Base-by-base conservation (phyloP, 805 yeast species). In the Teunomyces kruisii region DNA sequence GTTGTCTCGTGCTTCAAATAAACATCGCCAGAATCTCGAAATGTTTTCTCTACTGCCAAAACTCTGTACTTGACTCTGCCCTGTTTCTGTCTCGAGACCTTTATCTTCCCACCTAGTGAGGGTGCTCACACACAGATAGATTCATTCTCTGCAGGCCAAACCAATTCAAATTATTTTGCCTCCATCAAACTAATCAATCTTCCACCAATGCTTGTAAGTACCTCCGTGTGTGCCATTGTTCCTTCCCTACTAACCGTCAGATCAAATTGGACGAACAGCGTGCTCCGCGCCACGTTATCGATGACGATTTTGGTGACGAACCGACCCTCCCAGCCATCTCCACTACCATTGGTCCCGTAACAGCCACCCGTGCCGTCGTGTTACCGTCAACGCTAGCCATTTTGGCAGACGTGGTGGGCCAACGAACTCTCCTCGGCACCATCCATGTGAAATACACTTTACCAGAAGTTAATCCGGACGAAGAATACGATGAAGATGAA, bases 241-340 rank as follows among this genome's bases (percentile, higher is more conserved):
- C 28, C 2, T 12, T 12, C 17, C 28, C 39, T 39, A 44, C 47
- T 45, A 32, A 38, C 32, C 9, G n/a, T 2, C 19, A 74, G 78
- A 64, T 78, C 40, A 74, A 76, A 65, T 82, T 79, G 32, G 69
- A 78, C 74, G 64, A 67, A 19, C 54, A 61, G 38, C 75, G 72
- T 28, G 63, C 74, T n/a, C 76, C 80, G 14, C 75, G 85, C 48
- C 83, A 81, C 57, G 50, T 71, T 7, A 55, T 80, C 22, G 80
- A 76, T 38, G 75, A 67, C 8, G 63, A 58, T 29, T 64, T 57
- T 14, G 51, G 46, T 10, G 51, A 53, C n/a, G 44, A 42, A 28
- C 61, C 64, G 1, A 40, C 43, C 39, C 48, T 43, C 46, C 65
- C 52, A 3, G 57, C 31, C 6, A 27, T 42, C 13, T 9, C 27